Percentiles rank a stretch among this genome's conserved stretches.
phyloP scores from a whole-genome alignment of 257 asterid species.

The Pogostemon cablin region DNA sequence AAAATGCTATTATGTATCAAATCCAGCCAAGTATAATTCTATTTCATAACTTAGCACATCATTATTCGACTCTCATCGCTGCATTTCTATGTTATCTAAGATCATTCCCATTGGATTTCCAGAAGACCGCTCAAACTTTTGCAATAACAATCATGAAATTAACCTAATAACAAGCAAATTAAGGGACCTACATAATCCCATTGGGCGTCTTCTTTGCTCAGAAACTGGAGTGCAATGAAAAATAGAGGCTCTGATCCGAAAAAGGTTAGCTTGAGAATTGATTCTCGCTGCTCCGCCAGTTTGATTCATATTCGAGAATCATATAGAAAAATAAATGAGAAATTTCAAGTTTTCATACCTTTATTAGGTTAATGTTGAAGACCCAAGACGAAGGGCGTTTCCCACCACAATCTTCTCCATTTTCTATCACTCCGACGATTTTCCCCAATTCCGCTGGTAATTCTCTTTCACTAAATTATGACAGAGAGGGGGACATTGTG shows the following conservation, averaged over 20 bases:
- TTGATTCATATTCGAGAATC: constrained; percentile 56
- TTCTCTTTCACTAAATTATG: background rate
- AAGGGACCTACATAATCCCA: constrained; percentile 64
- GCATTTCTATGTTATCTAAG: too few relatives aligned
- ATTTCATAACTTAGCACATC: too few relatives aligned
- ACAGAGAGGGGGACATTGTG: too few relatives aligned
- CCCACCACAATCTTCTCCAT: constrained; percentile 44
- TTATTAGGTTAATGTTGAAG: constrained; percentile 30
- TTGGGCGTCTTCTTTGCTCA: constrained; percentile 68
- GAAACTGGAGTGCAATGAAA: constrained; percentile 71
- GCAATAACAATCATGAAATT: constrained; percentile 8
- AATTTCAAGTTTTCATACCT: background rate
- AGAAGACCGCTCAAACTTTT: constrained; percentile 18
- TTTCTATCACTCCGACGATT: constrained; percentile 33
- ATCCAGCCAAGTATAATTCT: too few relatives aligned
- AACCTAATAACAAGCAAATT: background rate
- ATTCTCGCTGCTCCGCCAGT: constrained; percentile 51
- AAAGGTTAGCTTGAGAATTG: constrained; percentile 51
- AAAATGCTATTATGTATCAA: constrained; percentile 16
- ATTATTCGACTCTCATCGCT: too few relatives aligned
- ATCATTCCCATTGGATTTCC: constrained; percentile 1
- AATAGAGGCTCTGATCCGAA: constrained; percentile 47
- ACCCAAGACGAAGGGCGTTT: constrained; percentile 37
- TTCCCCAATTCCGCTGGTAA: constrained; percentile 26
- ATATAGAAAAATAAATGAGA: constrained; percentile 13